Evolutionary conservation across 2,329 filamentous ascomycete genomes (phyloP).

Genomic region (Fusarium algeriense): DNA sequence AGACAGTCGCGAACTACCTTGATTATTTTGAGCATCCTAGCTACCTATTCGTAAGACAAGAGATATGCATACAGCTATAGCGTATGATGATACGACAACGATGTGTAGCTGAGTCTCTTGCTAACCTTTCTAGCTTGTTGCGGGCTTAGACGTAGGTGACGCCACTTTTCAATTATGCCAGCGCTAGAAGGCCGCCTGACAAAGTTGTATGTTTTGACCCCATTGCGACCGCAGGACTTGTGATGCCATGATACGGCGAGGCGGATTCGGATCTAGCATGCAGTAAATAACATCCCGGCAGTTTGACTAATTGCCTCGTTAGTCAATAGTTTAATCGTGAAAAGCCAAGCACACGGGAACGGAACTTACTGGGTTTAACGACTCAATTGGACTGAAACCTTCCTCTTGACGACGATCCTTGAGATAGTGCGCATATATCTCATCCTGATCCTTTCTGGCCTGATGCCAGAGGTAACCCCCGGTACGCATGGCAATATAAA

Average conservation of each 20-base stretch:
- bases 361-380: conserved; percentile 84
- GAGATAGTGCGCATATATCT: conserved; percentile 94
- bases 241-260: conserved; percentile 89
- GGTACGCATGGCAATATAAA: conserved; percentile 99
- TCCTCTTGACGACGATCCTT: conserved; percentile 92
- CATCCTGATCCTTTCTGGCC: conserved; percentile 95
- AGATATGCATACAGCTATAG: too few species aligned
- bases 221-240: conserved; percentile 98
- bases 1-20: too few species aligned
- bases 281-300: conserved; percentile 99
- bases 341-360: neutral
- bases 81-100: too few species aligned
- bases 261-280: conserved; percentile 92
- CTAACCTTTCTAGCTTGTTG: neutral
- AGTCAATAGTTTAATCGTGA: neutral
- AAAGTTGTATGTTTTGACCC: conserved; percentile 96
- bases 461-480: conserved; percentile 95
- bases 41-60: too few species aligned
- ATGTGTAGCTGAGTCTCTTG: neutral
- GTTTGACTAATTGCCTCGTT: conserved; percentile 69
- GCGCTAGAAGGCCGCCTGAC: conserved; percentile 70
- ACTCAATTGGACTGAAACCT: conserved; percentile 95
- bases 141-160: neutral
- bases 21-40: too few species aligned
- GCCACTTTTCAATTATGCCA: neutral